Evolutionary conservation across 495 filamentous ascomycete genomes (phyloP).

Genomic region (Cercophora scortea): DNA sequence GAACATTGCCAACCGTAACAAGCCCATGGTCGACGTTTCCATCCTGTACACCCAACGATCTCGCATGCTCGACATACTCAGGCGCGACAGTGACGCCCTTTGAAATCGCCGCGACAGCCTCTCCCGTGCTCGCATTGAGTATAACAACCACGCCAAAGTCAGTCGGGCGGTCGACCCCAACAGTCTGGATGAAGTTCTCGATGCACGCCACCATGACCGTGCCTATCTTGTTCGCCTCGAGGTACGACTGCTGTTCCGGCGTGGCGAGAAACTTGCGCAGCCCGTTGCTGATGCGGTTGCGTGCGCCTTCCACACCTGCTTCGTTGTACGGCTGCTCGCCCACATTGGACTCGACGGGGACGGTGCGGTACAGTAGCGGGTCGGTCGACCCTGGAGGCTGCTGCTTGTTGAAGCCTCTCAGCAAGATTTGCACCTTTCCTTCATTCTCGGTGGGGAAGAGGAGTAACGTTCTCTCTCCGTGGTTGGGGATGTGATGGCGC

Average conservation of each 20-base stretch:
- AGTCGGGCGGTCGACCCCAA: neutral
- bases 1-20: conserved; percentile 8
- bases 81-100: conserved; percentile 8
- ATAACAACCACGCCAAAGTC: conserved; percentile 15
- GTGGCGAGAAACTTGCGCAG: neutral
- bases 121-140: conserved; percentile 1
- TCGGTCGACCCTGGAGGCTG: neutral
- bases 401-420: neutral
- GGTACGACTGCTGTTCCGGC: neutral
- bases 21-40: conserved; percentile 2
- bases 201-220: conserved; percentile 8
- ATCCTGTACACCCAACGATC: conserved; percentile 11
- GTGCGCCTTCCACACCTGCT: conserved; percentile 5
- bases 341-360: conserved; percentile 7
- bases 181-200: conserved; percentile 9
- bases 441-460: conserved; percentile 13
- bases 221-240: neutral
- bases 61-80: conserved; percentile 4
- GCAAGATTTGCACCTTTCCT: conserved; percentile 1
- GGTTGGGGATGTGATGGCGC: neutral
- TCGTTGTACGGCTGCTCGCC: conserved; percentile 18
- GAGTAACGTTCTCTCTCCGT: conserved; percentile 4
- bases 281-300: conserved; percentile 10
- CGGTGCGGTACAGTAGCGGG: neutral
- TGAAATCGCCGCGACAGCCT: conserved; percentile 1